Evolutionary conservation across 2,329 filamentous ascomycete species (phyloP), one percentile per base, ranked within the genome.

Genomic region (Ilyonectria mors-panacis): DNA sequence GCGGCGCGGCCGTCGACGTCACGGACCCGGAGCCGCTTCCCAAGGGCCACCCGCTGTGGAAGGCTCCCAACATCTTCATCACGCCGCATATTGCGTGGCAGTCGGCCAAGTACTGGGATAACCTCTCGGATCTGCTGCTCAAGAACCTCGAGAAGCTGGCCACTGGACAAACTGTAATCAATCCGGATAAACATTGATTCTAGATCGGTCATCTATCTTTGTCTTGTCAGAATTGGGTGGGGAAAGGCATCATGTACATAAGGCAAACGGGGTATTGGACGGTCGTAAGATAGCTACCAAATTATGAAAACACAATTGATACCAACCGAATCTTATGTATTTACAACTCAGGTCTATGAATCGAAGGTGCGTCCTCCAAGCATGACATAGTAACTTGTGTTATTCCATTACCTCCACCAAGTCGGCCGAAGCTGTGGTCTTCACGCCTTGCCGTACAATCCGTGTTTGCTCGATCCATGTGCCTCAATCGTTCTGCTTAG

Each of bases 1-100:
- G 81, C 17, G 92, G 91, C 12, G 92, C 92, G 0, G 91, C 91
- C 3, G 78, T 94, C 30, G 92, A 93, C 77, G 92, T 94, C 1
- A 89, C 91, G 1, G 91, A 94, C 68, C 92, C 91, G 0, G 92
- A 94, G 77, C 92, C 92, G 0, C 76, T 94, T 67, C 91, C 91
- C 0, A 74, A 81, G 13, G 87, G 90, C 26, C 87, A 91, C 75
- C 85, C 88, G 66, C 79, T 94, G 28, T 93, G 92, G 89, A 86
- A 84, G 54, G 82, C 89, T 48, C 85, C 87, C 3, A 93, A 93
- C 77, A 83, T 90, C 17, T 85, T 90, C 67, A 86, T 94, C 55
- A 79, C 81, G 10, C 82, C 82, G 4, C 82, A 84, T 59, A 66
- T 82, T 19, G 78, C 76, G 28, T 81, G 79, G 75, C 72, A 76